These are phyloP conservation scores for Kitagawia praeruptora DNA, from an alignment of 129 eudicot species.

Conservation along the genomic window DNA sequence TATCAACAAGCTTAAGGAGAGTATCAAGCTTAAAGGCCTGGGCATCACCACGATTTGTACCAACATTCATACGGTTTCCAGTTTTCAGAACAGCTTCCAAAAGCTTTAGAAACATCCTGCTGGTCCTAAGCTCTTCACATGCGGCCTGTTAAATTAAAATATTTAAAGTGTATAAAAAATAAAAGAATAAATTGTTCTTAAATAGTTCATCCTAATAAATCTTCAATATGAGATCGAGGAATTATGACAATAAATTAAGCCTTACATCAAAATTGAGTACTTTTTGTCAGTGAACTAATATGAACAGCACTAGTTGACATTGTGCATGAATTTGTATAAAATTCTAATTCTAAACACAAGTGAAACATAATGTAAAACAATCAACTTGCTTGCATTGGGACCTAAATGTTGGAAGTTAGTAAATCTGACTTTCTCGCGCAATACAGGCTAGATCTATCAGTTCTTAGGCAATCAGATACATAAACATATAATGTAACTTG, in stretches of 20 bases:
- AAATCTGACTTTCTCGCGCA: not conserved
- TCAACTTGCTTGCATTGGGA: not conserved
- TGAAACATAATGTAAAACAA: not conserved
- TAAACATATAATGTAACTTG: not conserved
- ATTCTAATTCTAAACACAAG: not conserved
- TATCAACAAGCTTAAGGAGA: slow-evolving; percentile 79
- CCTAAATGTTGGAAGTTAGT: not conserved
- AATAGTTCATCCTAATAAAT: not conserved
- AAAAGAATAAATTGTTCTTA: not conserved
- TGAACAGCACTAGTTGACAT: not conserved
- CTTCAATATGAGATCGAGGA: not conserved
- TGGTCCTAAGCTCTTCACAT: slow-evolving; percentile 78
- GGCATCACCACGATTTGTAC: slow-evolving; percentile 91
- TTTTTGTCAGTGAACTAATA: not conserved
- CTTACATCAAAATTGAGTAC: not conserved
- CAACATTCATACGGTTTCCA: slow-evolving; percentile 96
- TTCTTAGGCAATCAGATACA: not conserved
- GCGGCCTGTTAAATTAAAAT: slow-evolving; percentile 57
- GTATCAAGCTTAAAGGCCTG: slow-evolving; percentile 97
- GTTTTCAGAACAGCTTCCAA: slow-evolving; percentile 98
- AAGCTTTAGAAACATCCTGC: slow-evolving; percentile 88
- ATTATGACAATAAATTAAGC: not conserved
- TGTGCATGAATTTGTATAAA: not conserved
- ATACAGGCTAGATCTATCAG: not conserved
- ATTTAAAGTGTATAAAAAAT: not conserved